Evolutionary conservation across 2,329 filamentous ascomycete genomes (phyloP), one percentile per base, ranked within the genome.

Genomic region (Madurella fahalii): DNA sequence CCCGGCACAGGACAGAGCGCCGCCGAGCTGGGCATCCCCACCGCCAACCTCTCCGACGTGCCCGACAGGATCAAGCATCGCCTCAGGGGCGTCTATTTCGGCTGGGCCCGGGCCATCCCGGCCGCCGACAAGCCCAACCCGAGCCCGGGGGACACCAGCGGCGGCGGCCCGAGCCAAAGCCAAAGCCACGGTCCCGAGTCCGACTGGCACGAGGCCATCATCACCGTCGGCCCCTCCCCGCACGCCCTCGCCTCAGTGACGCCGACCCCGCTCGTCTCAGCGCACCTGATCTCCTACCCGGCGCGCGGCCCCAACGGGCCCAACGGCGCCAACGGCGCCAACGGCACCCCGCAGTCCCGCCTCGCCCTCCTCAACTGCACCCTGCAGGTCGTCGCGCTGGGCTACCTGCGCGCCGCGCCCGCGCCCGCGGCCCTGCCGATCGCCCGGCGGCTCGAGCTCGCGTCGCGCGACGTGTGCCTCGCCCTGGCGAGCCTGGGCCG

Each of bases 41-140:
- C 79, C 0, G 77, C 82, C 0, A 83, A 79, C 55, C 67, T 88
- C 2, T 62, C 63, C 0, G 75, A 73, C 9, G 71, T 86, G 0
- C 72, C 80, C 0, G 77, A 79, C 25, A 74, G 80, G 34, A 66
- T 86, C 40, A 71, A 75, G 18, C 69, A 79, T 58, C 76, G 79
- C 2, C 72, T 88, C 47, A 70, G 73, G 12, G 86, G 85, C 0
- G 76, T 85, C 7, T 89, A 85, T 62, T 82, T 85, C 40, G 84
- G 82, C 2, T 89, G 85, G 85, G 79, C 77, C 0, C 69, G 76
- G 1, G 62, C 46, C 12, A 42, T 42, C n/a, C 37, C 34, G 9
- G 13, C 4, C 7, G 32, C 13, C 37, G 2, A 43, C 40, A 17
- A 31, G 39, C 30, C 9, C 5, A 31, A 11, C n/a, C 32, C n/a